Evolutionary conservation across 1,139 yeast genomes (phyloP).

Genomic region (Blastobotrys malaysiensis): DNA sequence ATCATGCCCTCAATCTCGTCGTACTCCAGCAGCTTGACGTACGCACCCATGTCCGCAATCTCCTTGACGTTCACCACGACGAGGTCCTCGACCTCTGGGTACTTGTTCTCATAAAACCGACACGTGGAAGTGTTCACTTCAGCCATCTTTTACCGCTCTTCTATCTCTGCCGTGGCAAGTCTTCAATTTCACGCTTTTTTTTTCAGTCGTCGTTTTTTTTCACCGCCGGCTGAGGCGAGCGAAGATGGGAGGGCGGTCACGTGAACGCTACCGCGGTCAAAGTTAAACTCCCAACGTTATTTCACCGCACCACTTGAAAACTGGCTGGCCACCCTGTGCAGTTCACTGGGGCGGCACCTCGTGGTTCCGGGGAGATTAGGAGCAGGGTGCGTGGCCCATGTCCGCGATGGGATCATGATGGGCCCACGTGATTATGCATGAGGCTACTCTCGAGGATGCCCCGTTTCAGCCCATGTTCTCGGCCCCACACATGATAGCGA

Average conservation of each 20-base stretch:
- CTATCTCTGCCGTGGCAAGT: not conserved
- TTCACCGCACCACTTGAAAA: not conserved
- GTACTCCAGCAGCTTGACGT: conserved; percentile 90
- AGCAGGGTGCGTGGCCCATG: no score
- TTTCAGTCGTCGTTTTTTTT: not conserved
- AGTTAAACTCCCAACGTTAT: not conserved
- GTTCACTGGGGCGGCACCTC: no score
- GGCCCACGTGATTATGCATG: not conserved
- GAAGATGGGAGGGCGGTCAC: not conserved
- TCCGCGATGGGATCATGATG: not conserved
- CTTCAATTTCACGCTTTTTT: not conserved
- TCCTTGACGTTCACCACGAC: conserved; percentile 99
- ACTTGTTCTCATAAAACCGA: conserved; percentile 96
- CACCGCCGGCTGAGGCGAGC: not conserved
- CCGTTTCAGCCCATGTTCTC: not conserved
- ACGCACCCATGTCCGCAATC: conserved; percentile 97
- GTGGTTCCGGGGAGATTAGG: no score
- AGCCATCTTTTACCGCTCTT: conserved; percentile 19
- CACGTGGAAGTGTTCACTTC: conserved; percentile 70
- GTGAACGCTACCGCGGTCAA: conserved; percentile 1
- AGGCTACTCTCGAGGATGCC: not conserved
- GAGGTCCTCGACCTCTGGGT: conserved; percentile 98
- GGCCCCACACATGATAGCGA: not conserved
- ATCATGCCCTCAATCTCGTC: conserved; percentile 99
- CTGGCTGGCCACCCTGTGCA: no score